phyloP scores from a whole-genome alignment of 768 basidiomycete genomes.

The Phanerochaete sordida region DNA sequence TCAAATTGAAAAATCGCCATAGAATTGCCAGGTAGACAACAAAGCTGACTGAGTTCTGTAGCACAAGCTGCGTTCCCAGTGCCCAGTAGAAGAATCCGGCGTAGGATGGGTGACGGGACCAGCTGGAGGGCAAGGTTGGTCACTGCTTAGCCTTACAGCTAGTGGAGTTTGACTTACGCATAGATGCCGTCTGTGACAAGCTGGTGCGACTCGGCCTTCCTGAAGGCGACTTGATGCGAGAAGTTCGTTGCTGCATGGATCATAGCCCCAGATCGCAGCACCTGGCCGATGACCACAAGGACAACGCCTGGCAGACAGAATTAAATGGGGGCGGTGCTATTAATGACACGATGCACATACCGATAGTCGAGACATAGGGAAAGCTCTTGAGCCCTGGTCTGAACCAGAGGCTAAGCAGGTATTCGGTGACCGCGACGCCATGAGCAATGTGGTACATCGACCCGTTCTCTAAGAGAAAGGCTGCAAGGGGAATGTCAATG shows the following conservation, averaged over 20 bases:
- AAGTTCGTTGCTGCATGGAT: slow-evolving; percentile 92
- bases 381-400: slow-evolving; percentile 58
- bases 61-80: slow-evolving; percentile 84
- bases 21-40: slow-evolving; percentile 62
- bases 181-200: slow-evolving; percentile 92
- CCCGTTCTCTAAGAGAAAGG: slow-evolving; percentile 92
- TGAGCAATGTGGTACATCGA: slow-evolving; percentile 83
- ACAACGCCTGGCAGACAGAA: slow-evolving; percentile 47
- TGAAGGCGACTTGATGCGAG: slow-evolving; percentile 81
- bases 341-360: slow-evolving; percentile 33
- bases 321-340: no score
- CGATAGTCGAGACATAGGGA: slow-evolving; percentile 55
- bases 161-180: slow-evolving; percentile 46
- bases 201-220: slow-evolving; percentile 67
- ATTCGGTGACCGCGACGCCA: slow-evolving; percentile 73
- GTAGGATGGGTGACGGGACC: slow-evolving; percentile 94
- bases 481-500: no score
- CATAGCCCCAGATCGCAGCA: slow-evolving; percentile 89
- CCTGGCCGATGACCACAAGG: slow-evolving; percentile 68
- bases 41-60: slow-evolving; percentile 83
- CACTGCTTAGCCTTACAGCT: background rate
- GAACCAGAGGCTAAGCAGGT: slow-evolving; percentile 66
- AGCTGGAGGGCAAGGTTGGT: slow-evolving; percentile 39
- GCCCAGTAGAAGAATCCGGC: slow-evolving; percentile 99
- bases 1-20: slow-evolving; percentile 82